phyloP scores from a whole-genome alignment of 345 rosid species.

The Pseudoturritis turrita region DNA sequence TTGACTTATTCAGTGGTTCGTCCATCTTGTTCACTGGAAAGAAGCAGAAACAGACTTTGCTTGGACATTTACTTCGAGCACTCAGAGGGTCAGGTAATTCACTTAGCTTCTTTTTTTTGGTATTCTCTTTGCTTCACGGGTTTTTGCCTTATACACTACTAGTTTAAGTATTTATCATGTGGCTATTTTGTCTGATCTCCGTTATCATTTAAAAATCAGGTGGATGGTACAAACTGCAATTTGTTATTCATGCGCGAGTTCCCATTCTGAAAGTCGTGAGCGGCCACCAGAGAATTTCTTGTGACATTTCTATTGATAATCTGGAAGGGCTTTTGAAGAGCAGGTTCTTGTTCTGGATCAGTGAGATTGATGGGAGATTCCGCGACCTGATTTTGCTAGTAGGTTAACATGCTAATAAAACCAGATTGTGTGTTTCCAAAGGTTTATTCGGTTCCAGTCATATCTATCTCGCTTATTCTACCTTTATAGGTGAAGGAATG shows the following conservation, averaged over 20 bases:
- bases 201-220: constrained; percentile 36
- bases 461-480: background rate
- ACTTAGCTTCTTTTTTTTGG: background rate
- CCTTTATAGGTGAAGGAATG: constrained; percentile 85
- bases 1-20: constrained; percentile 49
- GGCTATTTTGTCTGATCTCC: constrained; percentile 8
- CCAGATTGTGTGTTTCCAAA: constrained; percentile 6
- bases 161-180: background rate
- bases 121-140: background rate
- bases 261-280: constrained; percentile 76
- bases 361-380: constrained; percentile 73
- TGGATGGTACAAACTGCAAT: constrained; percentile 48
- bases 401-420: constrained; percentile 17
- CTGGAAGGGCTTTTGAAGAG: constrained; percentile 72
- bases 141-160: background rate
- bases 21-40: constrained; percentile 63
- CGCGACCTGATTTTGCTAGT: constrained; percentile 81
- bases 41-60: constrained; percentile 56
- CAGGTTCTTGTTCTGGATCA: constrained; percentile 74
- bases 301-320: constrained; percentile 85
- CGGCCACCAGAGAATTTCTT: constrained; percentile 47
- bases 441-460: background rate
- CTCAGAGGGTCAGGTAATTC: constrained; percentile 52
- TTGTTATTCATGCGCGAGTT: constrained; percentile 61
- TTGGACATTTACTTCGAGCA: constrained; percentile 50